Base-by-base conservation (phyloP, 345 rosid genomes). In the Euclidium syriacum region DNA sequence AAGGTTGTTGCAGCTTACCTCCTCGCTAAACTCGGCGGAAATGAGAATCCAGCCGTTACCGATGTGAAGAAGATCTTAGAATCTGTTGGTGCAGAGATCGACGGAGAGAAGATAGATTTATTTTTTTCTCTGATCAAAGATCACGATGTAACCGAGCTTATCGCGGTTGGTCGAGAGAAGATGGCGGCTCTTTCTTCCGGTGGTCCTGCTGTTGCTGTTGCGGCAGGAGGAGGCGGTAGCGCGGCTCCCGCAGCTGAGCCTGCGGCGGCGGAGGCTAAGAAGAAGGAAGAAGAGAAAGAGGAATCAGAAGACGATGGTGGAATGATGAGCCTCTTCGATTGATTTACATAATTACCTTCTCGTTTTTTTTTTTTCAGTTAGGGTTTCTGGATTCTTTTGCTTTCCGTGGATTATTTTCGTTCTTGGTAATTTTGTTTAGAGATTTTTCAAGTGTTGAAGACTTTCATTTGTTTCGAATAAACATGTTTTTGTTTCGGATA, bases 201-300 rank as follows among this genome's bases (percentile, higher is more conserved):
- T 48, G 92, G 87, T 43, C 74, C 85, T 29, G 87, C 70, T 16
- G 75, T 58, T 12, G 74, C 61, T 12, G 81, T 73, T 43, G 72
- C 80, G 0, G 61, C 77, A 0, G 74, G 78, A 30, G 81, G 75
- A 32, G 77, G 74, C 2, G 70, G 60, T 16, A 86, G 30, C 0
- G 86, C 51, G 46, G 72, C 47, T 60, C 81, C 78, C 43, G 83
- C 79, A 0, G 70, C 88, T 15, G 65, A 30, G 59, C 52, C 58
- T 29, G 58, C 44, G 8, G 59, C 36, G 44, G 84, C 88, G 27
- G 85, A 79, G 11, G 80, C 74, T 72, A 70, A 85, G 32, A 86
- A 81, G 80, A 85, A 85, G 70, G 85, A 77, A n/a, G 90, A 83
- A 56, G 92, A 88, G 80, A 85, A 83, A 51, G 96, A 88, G 54